A percentile compares a stretch with the other conserved stretches of the same genome.
These are phyloP conservation scores for Penicillium salamii DNA, from an alignment of 495 filamentous ascomycete species.

Conservation along the genomic window DNA sequence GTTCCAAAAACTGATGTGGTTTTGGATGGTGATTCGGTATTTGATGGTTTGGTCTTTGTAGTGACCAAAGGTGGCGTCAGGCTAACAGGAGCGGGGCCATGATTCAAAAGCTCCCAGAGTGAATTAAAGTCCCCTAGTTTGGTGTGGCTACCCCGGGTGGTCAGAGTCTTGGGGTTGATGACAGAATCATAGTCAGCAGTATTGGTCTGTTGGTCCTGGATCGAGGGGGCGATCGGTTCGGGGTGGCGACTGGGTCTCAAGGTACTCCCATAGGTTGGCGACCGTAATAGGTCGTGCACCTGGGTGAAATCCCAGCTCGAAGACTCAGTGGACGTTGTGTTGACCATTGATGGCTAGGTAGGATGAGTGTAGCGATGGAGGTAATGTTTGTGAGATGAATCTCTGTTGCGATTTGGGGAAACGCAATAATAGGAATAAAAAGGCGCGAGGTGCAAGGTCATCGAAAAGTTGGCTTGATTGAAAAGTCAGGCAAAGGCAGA, in stretches of 20 bases:
- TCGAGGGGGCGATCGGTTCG: constrained; percentile 1
- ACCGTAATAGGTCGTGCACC: constrained; percentile 47
- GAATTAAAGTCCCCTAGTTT: constrained; percentile 39
- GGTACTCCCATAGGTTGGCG: constrained; percentile 27
- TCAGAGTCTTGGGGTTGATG: background rate
- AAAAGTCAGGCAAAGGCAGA: background rate
- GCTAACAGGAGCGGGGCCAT: constrained; percentile 2
- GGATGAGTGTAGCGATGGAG: background rate
- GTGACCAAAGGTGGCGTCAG: background rate
- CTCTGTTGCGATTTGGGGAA: background rate
- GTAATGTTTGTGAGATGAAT: background rate
- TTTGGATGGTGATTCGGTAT: background rate
- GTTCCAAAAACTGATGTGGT: constrained; percentile 12
- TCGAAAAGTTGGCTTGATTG: background rate
- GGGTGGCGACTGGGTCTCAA: constrained; percentile 10
- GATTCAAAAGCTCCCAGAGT: constrained; percentile 34
- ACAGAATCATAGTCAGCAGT: constrained; percentile 1
- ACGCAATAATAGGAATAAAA: background rate
- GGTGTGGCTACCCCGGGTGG: constrained; percentile 8
- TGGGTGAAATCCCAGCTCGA: constrained; percentile 49
- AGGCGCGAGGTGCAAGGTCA: background rate
- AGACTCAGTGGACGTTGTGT: constrained; percentile 13
- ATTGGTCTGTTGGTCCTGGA: constrained; percentile 3
- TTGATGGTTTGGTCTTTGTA: background rate
- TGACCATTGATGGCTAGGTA: constrained; percentile 18